phyloP scores from a whole-genome alignment of 768 basidiomycete genomes.

The button mushroom (Agaricus bisporus) region DNA sequence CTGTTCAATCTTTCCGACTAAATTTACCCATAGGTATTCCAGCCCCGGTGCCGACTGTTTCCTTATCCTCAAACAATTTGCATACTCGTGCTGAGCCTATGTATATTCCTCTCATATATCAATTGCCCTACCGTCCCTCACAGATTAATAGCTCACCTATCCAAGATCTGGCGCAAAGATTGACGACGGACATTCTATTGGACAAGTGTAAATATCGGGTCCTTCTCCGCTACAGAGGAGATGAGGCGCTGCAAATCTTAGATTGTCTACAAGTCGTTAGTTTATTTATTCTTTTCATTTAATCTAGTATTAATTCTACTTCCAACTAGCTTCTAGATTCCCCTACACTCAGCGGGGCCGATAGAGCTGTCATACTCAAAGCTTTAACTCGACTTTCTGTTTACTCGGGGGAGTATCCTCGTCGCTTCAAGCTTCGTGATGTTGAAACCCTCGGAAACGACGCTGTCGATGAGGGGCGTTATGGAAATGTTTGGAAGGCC shows the following conservation, averaged over 20 bases:
- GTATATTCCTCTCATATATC: background rate
- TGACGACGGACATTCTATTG: constrained; percentile 1
- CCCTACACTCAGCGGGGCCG: background rate
- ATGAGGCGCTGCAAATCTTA: constrained; percentile 10
- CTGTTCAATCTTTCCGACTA: background rate
- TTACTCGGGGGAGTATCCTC: constrained; percentile 22
- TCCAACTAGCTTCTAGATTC: constrained; percentile 2
- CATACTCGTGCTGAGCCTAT: background rate
- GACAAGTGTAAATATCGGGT: constrained; percentile 5
- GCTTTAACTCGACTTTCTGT: constrained; percentile 17
- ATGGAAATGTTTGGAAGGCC: constrained; percentile 24
- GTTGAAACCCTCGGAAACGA: constrained; percentile 12
- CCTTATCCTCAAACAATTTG: background rate
- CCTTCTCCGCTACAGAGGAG: constrained; percentile 4
- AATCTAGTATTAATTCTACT: background rate
- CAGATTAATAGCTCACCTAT: background rate
- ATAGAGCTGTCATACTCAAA: constrained; percentile 5
- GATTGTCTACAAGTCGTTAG: constrained; percentile 11
- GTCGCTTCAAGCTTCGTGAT: constrained; percentile 19
- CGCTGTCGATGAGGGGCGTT: constrained; percentile 19
- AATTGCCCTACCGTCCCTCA: background rate
- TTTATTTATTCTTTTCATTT: background rate
- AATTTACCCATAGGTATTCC: background rate
- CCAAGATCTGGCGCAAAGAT: background rate
- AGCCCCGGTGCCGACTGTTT: background rate